Percentiles rank a stretch among this genome's conserved stretches.
These are phyloP conservation scores for Peronospora destructor DNA, from an alignment of 352 stramenopile species.

Conservation along the genomic window DNA sequence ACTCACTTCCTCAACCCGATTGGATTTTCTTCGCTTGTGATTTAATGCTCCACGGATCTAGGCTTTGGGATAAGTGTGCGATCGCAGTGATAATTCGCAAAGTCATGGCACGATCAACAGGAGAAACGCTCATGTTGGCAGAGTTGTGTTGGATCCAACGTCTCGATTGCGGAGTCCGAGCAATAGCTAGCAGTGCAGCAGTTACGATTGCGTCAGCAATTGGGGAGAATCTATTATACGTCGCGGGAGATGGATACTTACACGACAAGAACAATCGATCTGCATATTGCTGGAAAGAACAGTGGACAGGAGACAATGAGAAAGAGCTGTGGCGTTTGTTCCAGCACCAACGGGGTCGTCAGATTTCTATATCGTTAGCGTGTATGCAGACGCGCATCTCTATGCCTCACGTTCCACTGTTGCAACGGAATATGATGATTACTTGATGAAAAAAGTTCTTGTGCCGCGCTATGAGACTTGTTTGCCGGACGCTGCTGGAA, in stretches of 20 bases:
- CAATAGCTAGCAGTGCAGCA: slow-evolving; percentile 4
- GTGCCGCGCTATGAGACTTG: not conserved
- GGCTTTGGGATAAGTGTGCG: slow-evolving; percentile 1
- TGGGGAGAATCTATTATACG: slow-evolving; percentile 1
- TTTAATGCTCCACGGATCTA: slow-evolving; percentile 1
- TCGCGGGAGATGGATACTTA: not conserved
- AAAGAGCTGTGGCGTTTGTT: slow-evolving; percentile 18
- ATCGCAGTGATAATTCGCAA: slow-evolving; percentile 2
- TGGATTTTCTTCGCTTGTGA: slow-evolving; percentile 6
- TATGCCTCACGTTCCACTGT: not conserved
- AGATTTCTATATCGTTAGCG: slow-evolving; percentile 10
- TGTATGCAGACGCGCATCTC: slow-evolving; percentile 3
- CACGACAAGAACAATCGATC: slow-evolving; percentile 3
- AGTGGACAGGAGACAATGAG: slow-evolving; percentile 5
- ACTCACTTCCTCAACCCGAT: slow-evolving; percentile 1
- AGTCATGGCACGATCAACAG: not conserved
- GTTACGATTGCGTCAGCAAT: slow-evolving; percentile 2
- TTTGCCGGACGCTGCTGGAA: not conserved
- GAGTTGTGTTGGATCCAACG: slow-evolving; percentile 13
- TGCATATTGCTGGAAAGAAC: slow-evolving; percentile 6
- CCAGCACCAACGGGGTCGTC: not conserved
- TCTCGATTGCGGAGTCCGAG: not conserved
- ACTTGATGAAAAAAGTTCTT: slow-evolving; percentile 5
- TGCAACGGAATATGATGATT: not conserved
- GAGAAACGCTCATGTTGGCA: slow-evolving; percentile 4